Conservation (phyloP, 495 filamentous ascomycete genomes). For the Hypoxylon rickii region DNA sequence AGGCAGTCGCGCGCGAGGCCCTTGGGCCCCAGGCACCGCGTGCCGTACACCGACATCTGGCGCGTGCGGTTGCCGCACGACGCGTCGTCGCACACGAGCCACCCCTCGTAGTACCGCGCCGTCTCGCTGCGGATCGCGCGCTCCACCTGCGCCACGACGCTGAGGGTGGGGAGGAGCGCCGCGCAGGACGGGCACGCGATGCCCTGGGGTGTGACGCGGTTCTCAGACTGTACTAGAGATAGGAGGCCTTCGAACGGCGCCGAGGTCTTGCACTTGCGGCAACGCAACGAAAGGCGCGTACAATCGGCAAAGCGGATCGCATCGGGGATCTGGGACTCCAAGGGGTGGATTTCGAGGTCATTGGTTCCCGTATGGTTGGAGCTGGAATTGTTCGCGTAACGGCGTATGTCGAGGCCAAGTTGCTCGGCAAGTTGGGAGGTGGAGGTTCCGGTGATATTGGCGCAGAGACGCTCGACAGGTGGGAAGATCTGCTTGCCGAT, state of each 20-base stretch:
- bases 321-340: constrained; percentile 94
- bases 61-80: constrained; percentile 85
- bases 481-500: constrained; percentile 98
- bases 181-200: constrained; percentile 68
- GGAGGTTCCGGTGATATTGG: constrained; percentile 90
- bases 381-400: constrained; percentile 72
- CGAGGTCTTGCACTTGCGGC: constrained; percentile 73
- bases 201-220: constrained; percentile 70
- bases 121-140: constrained; percentile 76
- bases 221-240: constrained; percentile 21
- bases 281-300: constrained; percentile 73
- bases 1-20: constrained; percentile 80
- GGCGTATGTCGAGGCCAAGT: constrained; percentile 85
- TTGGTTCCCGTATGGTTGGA: constrained; percentile 52
- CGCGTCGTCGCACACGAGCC: constrained; percentile 87
- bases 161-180: constrained; percentile 68
- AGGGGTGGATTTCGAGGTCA: constrained; percentile 74
- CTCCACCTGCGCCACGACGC: constrained; percentile 84
- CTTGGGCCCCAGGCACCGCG: constrained; percentile 82
- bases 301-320: constrained; percentile 80
- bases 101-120: constrained; percentile 86
- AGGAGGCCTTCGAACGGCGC: constrained; percentile 77
- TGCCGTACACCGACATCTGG: constrained; percentile 90
- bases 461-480: constrained; percentile 96
- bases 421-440: constrained; percentile 87